Base-by-base conservation (phyloP, 441 rosid species). In the Kokia cookei region DNA sequence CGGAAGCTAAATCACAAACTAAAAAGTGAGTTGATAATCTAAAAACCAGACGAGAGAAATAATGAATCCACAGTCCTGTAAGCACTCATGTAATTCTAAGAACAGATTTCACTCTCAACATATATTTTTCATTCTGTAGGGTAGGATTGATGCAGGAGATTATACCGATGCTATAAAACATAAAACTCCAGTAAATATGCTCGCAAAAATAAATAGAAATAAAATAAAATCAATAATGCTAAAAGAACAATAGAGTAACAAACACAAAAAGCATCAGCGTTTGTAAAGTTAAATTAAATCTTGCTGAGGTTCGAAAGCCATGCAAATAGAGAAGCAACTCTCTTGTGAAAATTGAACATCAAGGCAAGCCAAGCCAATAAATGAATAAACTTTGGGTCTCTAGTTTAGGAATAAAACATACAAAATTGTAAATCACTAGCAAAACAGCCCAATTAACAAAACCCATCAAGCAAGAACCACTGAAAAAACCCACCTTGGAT, bases 401-500 rank as follows among this genome's bases (percentile, higher is more conserved):
- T 74, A 64, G 57, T 65, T 63, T 47, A 70, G 11, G 17, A 65
- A 9, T 40, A 27, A 51, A 54, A 76, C 29, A 53, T 37, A 37
- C 42, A 37, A 37, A 37, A 37, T 7, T 9, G 17, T 45, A 15
- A 68, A 68, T 48, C 26, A 67, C 43, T 7, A 50, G 60, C 72
- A 32, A 50, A 51, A 17, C 68, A 45, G 17, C 37, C 15, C 17
- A 35, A 77, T 37, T 47, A 58, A 61, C 35, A 29, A 68, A 70
- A 60, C 5, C 27, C 54, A 66, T 11, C n/a, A n/a, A 12, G 64
- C n/a, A 71, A 73, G 43, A 45, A 71, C 43, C 58, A 51, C 7
- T 63, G 4, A 37, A 63, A 17, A 26, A 42, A 32, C 29, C 32
- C 48, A 91, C 96, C 97, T 87, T 85, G 62, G 87, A 75, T 13